Evolutionary conservation across 192 early-diverging fungal genomes (phyloP), one percentile per base, ranked within the genome.

Genomic region (Backusella morwellensis): DNA sequence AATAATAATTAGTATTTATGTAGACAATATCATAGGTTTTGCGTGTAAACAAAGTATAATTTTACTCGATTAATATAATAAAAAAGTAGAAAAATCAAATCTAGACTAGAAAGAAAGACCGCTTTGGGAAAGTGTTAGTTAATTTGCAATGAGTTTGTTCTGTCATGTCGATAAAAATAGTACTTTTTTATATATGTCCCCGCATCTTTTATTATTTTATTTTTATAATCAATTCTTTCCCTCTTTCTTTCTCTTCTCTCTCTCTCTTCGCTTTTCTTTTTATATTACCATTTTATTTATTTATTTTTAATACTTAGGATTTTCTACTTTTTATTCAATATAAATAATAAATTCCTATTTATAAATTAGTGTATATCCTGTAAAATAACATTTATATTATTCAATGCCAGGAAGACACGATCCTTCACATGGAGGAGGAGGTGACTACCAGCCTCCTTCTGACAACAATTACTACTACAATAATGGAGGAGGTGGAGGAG

Each of bases 401-500:
- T 63, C 21, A 63, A 63, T 63, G 35, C 35, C 68, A 38, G 38
- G 56, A 63, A 63, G 70, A 72, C 42, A 47, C 42, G 70, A 72
- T 42, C 70, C 35, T 35, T 70, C 68, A 41, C 11, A 40, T 72
- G 44, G 44, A 32, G 44, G 70, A 15, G 40, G 41, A 14, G 56
- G 56, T 11, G 19, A 40, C 23, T 70, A 70, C 21, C 69, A 70
- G 42, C 40, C 69, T 23, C 69, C 69, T 14, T 41, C 69, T 23
- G 69, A 70, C 40, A 70, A 70, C 38, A 38, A 70, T n/a, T 70
- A 70, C 40, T 35, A 70, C 23, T 70, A 70, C n/a, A 70, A 70
- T 26, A 66, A 66, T 34, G 40, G 40, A 19, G 40, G 36, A 70
- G n/a, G 40, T 1, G 44, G 44, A 17, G 29, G 26, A 0, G 75